A percentile compares a stretch with the other conserved stretches of the same genome.
Evolutionary conservation across 768 basidiomycete species (phyloP).

Genomic region (Auricularia sp.): DNA sequence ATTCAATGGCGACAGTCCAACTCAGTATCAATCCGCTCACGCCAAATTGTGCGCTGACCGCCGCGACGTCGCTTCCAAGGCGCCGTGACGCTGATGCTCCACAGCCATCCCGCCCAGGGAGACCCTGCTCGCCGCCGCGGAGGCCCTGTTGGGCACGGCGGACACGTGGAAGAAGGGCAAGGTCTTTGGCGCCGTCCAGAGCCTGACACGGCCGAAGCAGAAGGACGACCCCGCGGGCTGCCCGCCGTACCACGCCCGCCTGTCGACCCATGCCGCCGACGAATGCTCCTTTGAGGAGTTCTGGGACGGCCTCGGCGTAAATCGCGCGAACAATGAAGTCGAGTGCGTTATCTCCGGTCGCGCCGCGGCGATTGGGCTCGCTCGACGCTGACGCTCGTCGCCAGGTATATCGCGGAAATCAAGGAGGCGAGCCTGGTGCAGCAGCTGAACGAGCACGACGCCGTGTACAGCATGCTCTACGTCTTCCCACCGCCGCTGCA

Average conservation of each 20-base stretch:
- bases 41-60: not conserved
- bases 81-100: not conserved
- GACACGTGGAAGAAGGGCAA: constrained; percentile 1
- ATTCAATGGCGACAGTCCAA: not conserved
- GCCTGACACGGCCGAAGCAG: not conserved
- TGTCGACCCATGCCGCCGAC: constrained; percentile 53
- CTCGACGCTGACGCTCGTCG: no score
- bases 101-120: not conserved
- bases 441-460: constrained; percentile 45
- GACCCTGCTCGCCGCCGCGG: not conserved
- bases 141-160: not conserved
- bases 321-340: constrained; percentile 62
- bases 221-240: constrained; percentile 30
- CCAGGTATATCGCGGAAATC: constrained; percentile 57
- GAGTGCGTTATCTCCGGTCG: constrained; percentile 33
- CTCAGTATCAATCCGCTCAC: not conserved
- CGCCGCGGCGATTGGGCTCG: no score
- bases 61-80: not conserved
- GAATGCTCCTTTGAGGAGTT: constrained; percentile 66
- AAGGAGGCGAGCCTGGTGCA: constrained; percentile 55
- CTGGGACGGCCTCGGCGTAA: constrained; percentile 55
- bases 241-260: constrained; percentile 57
- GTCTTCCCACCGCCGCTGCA: constrained; percentile 61
- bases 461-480: constrained; percentile 66
- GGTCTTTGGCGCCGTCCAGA: not conserved